Conservation (phyloP, 345 rosid genomes). For the Salix purpurea region DNA sequence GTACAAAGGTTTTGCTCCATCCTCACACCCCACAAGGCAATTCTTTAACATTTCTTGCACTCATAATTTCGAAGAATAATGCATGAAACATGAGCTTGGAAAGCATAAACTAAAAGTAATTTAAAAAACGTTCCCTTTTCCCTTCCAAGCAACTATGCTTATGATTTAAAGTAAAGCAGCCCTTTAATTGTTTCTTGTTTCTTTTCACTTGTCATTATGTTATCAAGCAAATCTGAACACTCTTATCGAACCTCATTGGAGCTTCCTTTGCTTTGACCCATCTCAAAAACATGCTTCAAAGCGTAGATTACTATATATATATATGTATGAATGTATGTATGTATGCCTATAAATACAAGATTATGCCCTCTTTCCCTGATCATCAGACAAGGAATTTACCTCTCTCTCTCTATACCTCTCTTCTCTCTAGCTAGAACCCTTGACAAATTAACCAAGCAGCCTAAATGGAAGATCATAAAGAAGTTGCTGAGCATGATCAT, state of each 20-base stretch:
- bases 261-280: slow-evolving; percentile 10
- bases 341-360: neutral
- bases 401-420: neutral
- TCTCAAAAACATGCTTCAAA: slow-evolving; percentile 8
- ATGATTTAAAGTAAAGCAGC: neutral
- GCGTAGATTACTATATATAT: neutral
- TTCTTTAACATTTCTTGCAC: too few species aligned
- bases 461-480: slow-evolving; percentile 1
- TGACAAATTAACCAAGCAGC: too few species aligned
- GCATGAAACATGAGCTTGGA: too few species aligned
- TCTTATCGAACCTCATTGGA: neutral
- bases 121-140: too few species aligned
- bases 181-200: neutral
- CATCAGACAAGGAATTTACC: neutral
- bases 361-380: neutral
- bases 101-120: neutral
- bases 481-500: neutral
- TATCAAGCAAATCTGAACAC: neutral
- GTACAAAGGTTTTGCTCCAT: too few species aligned
- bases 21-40: too few species aligned
- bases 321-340: too few species aligned
- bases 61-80: too few species aligned
- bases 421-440: neutral
- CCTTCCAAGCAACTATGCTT: neutral
- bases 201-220: neutral